Evolutionary conservation across 768 basidiomycete genomes (phyloP).

Genomic region (Mrakia frigida): DNA sequence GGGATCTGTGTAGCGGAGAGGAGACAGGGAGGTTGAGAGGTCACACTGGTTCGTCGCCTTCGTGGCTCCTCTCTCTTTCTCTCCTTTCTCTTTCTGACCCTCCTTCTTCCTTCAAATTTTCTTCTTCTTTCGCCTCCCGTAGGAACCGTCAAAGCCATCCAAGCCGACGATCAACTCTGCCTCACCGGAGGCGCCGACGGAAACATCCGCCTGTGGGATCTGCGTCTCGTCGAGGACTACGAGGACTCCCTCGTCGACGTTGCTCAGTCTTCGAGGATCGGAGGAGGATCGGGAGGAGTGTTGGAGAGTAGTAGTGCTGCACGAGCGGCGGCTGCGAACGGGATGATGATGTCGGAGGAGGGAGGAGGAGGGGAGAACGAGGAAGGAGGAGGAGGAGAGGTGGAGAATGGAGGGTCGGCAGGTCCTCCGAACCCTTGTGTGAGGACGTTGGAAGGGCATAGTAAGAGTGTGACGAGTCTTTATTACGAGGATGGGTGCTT

Average conservation of each 20-base stretch:
- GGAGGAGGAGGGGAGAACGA: conserved; percentile 39
- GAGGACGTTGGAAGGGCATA: conserved; percentile 79
- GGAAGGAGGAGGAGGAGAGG: conserved; percentile 25
- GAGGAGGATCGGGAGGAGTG: neutral
- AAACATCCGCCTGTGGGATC: conserved; percentile 81
- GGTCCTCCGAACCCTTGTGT: conserved; percentile 53
- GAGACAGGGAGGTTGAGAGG: conserved; percentile 81
- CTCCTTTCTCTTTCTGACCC: neutral
- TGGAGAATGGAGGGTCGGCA: conserved; percentile 29
- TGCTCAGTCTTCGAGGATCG: neutral
- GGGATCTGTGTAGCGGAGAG: conserved; percentile 86
- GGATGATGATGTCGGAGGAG: conserved; percentile 31
- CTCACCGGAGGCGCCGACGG: conserved; percentile 87
- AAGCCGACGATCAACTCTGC: conserved; percentile 87
- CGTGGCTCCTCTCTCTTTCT: neutral
- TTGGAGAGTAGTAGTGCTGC: neutral
- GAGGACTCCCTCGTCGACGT: conserved; percentile 47
- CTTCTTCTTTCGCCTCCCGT: neutral
- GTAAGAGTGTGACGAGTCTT: conserved; percentile 82
- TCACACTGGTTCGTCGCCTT: conserved; percentile 53
- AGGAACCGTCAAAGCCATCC: conserved; percentile 71
- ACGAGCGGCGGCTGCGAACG: conserved; percentile 1
- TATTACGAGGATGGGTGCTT: conserved; percentile 94
- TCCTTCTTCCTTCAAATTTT: neutral
- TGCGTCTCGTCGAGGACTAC: conserved; percentile 69